These are phyloP conservation scores for Dioszegia aurantiaca DNA, from an alignment of 768 basidiomycete genomes.

Conservation along the genomic window DNA sequence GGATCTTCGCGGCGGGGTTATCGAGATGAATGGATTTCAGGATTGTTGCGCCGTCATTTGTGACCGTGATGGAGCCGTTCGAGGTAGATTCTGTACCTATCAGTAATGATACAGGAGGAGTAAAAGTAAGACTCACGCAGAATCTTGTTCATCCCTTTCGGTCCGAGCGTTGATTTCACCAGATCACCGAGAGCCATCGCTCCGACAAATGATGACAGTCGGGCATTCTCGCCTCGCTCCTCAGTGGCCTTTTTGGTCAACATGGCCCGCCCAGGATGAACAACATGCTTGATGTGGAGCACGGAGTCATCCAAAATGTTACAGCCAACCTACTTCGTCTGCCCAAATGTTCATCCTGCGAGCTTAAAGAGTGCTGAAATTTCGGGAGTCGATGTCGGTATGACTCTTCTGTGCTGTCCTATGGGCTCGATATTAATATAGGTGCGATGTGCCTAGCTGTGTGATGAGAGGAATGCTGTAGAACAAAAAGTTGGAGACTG, in stretches of 20 bases:
- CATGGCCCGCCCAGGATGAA: too few species aligned
- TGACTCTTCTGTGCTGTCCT: too few species aligned
- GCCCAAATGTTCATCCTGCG: conserved; percentile 43
- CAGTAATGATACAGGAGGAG: neutral
- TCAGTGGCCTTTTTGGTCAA: conserved; percentile 59
- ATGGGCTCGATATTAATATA: neutral
- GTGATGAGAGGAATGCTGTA: neutral
- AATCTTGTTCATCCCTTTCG: conserved; percentile 99
- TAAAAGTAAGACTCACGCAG: conserved; percentile 58
- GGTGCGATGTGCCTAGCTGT: neutral
- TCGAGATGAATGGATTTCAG: conserved; percentile 95
- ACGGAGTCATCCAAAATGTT: too few species aligned
- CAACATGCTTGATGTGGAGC: too few species aligned
- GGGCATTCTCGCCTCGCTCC: conserved; percentile 96
- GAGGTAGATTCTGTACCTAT: conserved; percentile 57
- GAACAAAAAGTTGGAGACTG: neutral
- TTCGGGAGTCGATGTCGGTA: neutral
- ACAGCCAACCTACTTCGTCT: conserved; percentile 32
- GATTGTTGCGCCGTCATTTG: conserved; percentile 98
- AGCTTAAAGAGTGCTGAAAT: neutral
- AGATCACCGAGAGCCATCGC: conserved; percentile 96
- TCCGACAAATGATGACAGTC: conserved; percentile 95
- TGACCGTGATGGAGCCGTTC: conserved; percentile 88
- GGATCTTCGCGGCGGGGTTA: conserved; percentile 97
- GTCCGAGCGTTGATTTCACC: conserved; percentile 96